phyloP scores from a whole-genome alignment of 2,329 filamentous ascomycete species.

The Parasarocladium wereldwijsianum region DNA sequence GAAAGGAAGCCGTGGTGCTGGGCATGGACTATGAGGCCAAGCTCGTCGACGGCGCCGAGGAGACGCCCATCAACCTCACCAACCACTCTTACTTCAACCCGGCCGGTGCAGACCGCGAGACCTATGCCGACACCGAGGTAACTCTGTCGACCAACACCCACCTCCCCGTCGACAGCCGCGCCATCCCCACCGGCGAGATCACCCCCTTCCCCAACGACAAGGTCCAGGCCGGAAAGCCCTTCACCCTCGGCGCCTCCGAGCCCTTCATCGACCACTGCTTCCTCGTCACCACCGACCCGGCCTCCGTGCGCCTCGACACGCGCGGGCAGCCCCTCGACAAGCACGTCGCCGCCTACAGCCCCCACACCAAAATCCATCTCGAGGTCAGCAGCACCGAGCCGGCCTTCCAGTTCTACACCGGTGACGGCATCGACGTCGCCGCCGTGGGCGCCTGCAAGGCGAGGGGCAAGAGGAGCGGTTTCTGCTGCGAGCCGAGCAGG shows the following conservation, averaged over 20 bases:
- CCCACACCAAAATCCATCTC: slow-evolving; percentile 60
- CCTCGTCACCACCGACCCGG: slow-evolving; percentile 51
- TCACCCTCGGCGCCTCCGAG: slow-evolving; percentile 54
- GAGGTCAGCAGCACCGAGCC: slow-evolving; percentile 87
- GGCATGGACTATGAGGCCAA: slow-evolving; percentile 84
- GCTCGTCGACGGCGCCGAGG: slow-evolving; percentile 63
- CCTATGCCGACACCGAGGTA: slow-evolving; percentile 44
- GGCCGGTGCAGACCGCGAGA: slow-evolving; percentile 24
- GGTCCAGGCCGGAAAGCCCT: slow-evolving; percentile 48
- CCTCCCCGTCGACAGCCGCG: slow-evolving; percentile 56
- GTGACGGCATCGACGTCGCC: slow-evolving; percentile 68
- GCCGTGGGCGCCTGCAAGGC: slow-evolving; percentile 47
- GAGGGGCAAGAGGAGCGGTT: slow-evolving; percentile 55
- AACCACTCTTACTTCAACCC: slow-evolving; percentile 82
- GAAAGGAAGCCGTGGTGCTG: slow-evolving; percentile 54
- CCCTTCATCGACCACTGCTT: slow-evolving; percentile 89
- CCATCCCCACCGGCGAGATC: slow-evolving; percentile 61
- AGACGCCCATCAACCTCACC: slow-evolving; percentile 84
- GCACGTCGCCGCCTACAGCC: slow-evolving; percentile 60
- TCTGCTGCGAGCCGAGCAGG: slow-evolving; percentile 84
- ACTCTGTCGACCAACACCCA: slow-evolving; percentile 52
- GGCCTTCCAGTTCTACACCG: slow-evolving; percentile 94
- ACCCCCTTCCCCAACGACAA: slow-evolving; percentile 47
- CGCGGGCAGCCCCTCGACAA: slow-evolving; percentile 45
- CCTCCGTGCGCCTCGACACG: slow-evolving; percentile 49